Evolutionary conservation across 805 yeast species (phyloP), one percentile per base, ranked within the genome.

Genomic region (Wickerhamomyces rabaulensis): DNA sequence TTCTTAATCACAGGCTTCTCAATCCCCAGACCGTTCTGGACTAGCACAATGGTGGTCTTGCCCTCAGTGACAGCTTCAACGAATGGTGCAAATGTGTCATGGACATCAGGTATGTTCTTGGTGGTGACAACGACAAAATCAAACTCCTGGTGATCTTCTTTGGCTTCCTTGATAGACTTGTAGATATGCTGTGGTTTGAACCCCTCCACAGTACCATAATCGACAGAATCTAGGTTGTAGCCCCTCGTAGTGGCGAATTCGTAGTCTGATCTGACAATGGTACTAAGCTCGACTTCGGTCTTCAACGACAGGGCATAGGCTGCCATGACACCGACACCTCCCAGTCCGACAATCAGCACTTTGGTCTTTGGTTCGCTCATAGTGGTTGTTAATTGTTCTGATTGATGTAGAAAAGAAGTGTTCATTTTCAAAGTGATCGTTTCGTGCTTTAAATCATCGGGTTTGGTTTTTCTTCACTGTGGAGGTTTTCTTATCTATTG

Each of bases 291-390:
- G 5, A 76, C 69, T 2, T 35, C 39, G 19, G 75, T 75, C 36
- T 73, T 69, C 35, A 59, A 58, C 50, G 74, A 76, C 35, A 87
- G 67, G 0, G 84, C 78, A 43, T 80, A 75, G 0, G 92, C 86
- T 4, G 83, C 82, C 38, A 86, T 76, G 35, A 84, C 70, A 25
- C 95, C 95, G 12, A 87, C 91, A 37, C 92, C 95, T 16, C 95
- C 95, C 43, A 86, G 70, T 3, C 95, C 95, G 22, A 87, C 71
- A 9, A 85, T 63, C 20, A 84, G 67, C 5, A 81, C 76, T 41
- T 71, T 62, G 25, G 39, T 47, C 43, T 47, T 47, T 19, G 29
- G 37, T 4, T 13, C 7, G 31, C 8, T 7, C 31, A 27, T 27
- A 13, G n/a, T 4, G 31, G 4, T 13, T 8, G 3, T 27, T n/a